phyloP scores from a whole-genome alignment of 306 rosid genomes.

The Fagus sylvatica region DNA sequence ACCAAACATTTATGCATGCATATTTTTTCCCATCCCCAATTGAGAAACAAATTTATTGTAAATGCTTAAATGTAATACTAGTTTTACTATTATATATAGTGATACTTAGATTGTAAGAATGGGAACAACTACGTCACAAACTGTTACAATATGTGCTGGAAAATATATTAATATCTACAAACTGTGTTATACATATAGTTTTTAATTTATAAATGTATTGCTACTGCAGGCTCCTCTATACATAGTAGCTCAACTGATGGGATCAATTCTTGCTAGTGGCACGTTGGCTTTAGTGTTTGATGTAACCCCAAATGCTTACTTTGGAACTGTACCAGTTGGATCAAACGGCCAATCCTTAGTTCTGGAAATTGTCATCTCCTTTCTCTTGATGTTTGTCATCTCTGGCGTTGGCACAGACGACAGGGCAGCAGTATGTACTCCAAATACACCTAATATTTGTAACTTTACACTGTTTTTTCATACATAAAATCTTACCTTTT shows the following conservation, averaged over 20 bases:
- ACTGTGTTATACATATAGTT: too few relatives aligned
- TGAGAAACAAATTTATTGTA: too few relatives aligned
- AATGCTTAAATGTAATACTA: too few relatives aligned
- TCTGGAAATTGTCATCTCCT: conserved; percentile 32
- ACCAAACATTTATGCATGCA: too few relatives aligned
- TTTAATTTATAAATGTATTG: too few relatives aligned
- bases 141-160: neutral
- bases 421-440: conserved; percentile 35
- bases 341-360: conserved; percentile 28
- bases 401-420: conserved; percentile 36
- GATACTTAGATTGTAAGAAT: too few relatives aligned
- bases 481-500: neutral
- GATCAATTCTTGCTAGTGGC: conserved; percentile 40
- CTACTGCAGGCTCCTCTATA: conserved; percentile 31
- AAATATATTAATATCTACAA: neutral
- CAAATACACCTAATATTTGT: neutral
- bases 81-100: too few relatives aligned
- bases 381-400: conserved; percentile 44
- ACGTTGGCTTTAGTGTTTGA: conserved; percentile 25
- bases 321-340: conserved; percentile 41
- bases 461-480: neutral
- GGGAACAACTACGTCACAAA: neutral
- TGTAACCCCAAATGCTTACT: conserved; percentile 18
- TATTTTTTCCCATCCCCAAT: too few relatives aligned
- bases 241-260: conserved; percentile 29